phyloP scores from a whole-genome alignment of 1,284 basidiomycete species.

The Apiotrichum montevideense region DNA sequence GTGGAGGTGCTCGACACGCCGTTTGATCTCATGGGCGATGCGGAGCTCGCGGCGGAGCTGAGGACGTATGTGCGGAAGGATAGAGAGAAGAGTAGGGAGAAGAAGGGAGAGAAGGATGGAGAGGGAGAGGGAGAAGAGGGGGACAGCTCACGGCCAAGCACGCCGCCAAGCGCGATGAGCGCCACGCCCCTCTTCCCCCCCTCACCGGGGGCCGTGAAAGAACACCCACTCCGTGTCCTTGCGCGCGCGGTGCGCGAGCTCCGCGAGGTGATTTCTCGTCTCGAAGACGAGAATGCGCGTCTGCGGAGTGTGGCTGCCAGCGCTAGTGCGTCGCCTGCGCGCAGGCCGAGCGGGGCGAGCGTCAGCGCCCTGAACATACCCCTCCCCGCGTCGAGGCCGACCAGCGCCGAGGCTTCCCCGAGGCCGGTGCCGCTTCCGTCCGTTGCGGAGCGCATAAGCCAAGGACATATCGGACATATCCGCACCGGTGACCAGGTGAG shows the following conservation, averaged over 20 bases:
- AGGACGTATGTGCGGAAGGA: background rate
- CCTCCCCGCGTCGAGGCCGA: background rate
- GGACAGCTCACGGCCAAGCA: background rate
- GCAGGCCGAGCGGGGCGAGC: background rate
- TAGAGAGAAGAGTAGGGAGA: background rate
- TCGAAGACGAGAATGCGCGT: slow-evolving; percentile 34
- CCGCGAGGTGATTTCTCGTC: slow-evolving; percentile 23
- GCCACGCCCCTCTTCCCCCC: slow-evolving; percentile 34
- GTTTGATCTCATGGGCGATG: slow-evolving; percentile 38
- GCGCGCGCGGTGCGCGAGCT: slow-evolving; percentile 35
- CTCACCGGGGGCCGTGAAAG: slow-evolving; percentile 24
- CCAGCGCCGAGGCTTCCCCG: background rate
- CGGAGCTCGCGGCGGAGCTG: slow-evolving; percentile 24
- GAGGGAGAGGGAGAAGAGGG: background rate
- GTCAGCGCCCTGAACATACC: background rate
- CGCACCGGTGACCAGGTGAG: background rate
- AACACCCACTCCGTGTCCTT: slow-evolving; percentile 33
- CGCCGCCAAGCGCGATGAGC: background rate
- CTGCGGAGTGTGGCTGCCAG: slow-evolving; percentile 5
- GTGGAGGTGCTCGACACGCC: slow-evolving; percentile 30
- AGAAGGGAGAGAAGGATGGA: background rate
- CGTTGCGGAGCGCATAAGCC: background rate
- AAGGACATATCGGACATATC: too few relatives aligned
- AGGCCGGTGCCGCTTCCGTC: background rate
- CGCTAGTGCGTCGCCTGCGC: background rate